These are phyloP conservation scores for Zygoascus flipseniorum DNA, from an alignment of 805 yeast species.

Conservation along the genomic window DNA sequence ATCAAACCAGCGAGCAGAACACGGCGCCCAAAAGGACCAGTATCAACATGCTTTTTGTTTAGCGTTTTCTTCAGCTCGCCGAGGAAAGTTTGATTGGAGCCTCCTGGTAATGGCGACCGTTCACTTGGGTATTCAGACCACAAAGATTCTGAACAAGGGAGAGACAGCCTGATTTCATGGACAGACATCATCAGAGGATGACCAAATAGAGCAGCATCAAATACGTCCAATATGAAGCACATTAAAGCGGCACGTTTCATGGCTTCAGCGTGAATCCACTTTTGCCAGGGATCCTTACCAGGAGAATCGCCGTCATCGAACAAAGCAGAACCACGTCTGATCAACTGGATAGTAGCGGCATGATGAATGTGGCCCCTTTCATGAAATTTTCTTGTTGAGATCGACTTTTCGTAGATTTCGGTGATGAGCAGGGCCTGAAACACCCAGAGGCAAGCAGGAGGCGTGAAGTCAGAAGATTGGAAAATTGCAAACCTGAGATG, in stretches of 20 bases:
- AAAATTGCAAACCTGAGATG: conserved; percentile 66
- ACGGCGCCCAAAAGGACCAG: conserved; percentile 55
- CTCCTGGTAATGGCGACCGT: conserved; percentile 13
- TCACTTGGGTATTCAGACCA: conserved; percentile 39
- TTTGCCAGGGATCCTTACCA: conserved; percentile 36
- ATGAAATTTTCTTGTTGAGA: conserved; percentile 58
- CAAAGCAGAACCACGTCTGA: conserved; percentile 66
- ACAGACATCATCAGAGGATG: conserved; percentile 53
- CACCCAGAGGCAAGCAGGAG: conserved; percentile 72
- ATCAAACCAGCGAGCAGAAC: conserved; percentile 59
- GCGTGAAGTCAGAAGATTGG: conserved; percentile 59
- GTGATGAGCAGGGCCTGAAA: conserved; percentile 63
- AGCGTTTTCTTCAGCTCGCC: conserved; percentile 49
- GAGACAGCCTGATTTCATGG: conserved; percentile 51
- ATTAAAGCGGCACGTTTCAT: conserved; percentile 70
- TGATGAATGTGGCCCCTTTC: conserved; percentile 82
- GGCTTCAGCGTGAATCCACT: conserved; percentile 76
- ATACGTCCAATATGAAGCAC: conserved; percentile 74
- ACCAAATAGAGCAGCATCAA: conserved; percentile 71
- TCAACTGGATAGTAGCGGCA: conserved; percentile 72
- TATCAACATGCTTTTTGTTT: conserved; percentile 40
- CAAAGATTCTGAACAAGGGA: conserved; percentile 55
- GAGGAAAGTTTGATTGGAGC: conserved; percentile 36
- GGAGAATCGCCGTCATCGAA: conserved; percentile 18
- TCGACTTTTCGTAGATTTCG: conserved; percentile 75